Percentiles rank a stretch among this genome's conserved stretches.
These are phyloP conservation scores for Inosperma sp. DNA, from an alignment of 768 basidiomycete genomes.

Conservation along the genomic window DNA sequence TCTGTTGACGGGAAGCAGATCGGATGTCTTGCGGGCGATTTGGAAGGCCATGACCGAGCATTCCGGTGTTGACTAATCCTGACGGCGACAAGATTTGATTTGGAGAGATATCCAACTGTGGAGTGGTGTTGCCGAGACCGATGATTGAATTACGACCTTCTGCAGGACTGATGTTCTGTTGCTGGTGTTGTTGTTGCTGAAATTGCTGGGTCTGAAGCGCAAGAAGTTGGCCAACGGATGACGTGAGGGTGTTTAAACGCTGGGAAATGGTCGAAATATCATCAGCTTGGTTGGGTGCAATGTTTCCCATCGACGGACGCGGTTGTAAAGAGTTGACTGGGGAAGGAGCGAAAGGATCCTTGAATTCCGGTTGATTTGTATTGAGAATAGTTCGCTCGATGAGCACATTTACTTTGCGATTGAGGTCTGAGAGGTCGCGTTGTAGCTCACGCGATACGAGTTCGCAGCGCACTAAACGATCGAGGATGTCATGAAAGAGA, in stretches of 20 bases:
- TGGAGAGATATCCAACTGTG: conserved; percentile 45
- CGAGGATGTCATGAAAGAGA: conserved; percentile 68
- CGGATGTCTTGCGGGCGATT: conserved; percentile 65
- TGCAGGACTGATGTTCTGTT: conserved; percentile 9
- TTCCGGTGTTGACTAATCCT: conserved; percentile 33
- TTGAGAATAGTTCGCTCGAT: conserved; percentile 58
- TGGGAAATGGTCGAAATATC: conserved; percentile 75
- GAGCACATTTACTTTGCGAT: conserved; percentile 72
- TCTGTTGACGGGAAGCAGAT: conserved; percentile 55
- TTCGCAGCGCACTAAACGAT: conserved; percentile 70
- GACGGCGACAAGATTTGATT: conserved; percentile 43
- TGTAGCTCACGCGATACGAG: conserved; percentile 66
- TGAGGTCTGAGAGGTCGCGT: conserved; percentile 66
- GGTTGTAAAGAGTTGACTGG: conserved; percentile 28
- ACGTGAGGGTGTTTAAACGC: conserved; percentile 71
- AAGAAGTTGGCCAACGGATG: conserved; percentile 81
- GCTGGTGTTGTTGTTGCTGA: conserved; percentile 33
- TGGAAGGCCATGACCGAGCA: conserved; percentile 59
- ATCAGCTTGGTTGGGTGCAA: conserved; percentile 73
- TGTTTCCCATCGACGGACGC: conserved; percentile 62
- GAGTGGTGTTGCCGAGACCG: conserved; percentile 36
- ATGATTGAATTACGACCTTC: conserved; percentile 41
- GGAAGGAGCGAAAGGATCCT: conserved; percentile 63
- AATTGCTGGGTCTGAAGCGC: conserved; percentile 74
- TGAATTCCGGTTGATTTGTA: conserved; percentile 63